Evolutionary conservation across 805 yeast genomes (phyloP), one percentile per base, ranked within the genome.

Genomic region (Suhomyces sp.): DNA sequence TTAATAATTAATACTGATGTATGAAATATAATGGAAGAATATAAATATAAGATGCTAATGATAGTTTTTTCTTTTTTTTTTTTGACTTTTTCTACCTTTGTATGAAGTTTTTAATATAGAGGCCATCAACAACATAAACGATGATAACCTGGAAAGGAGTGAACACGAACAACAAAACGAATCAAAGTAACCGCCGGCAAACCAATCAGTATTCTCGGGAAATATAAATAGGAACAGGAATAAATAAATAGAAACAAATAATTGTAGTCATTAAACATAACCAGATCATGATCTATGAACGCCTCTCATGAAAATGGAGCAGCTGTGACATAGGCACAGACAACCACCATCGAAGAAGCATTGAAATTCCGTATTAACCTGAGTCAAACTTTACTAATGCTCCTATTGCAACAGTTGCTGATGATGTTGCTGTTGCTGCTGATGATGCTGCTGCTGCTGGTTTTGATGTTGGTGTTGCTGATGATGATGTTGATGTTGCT

Each of bases 1-100:
- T 17, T 25, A 12, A 33, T 33, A 33, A 19, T 19, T 33, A 33
- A 33, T 33, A 33, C 36, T 33, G 28, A 33, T 25, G 13, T 25
- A 16, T 26, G 36, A 33, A 33, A 22, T 32, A 25, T 32, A 32
- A 23, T 20, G 10, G 10, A 26, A 26, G 29, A 26, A 26, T 30
- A 30, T 18, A 26, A 33, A 19, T 32, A 21, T 19, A 20, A 14
- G 15, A 33, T 33, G 36, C 36, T 33, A 33, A 15, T 33, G 15
- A 28, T 19, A 28, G n/a, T n/a, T 28, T 25, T 25, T 25, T 13
- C 7, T 17, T 17, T 14, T 28, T 28, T 28, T 28, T 18, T 26
- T 10, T 26, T 26, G 20, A 19, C 15, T 26, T 26, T 26, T 26
- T n/a, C n/a, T n/a, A n/a, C n/a, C n/a, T n/a, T n/a, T n/a, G n/a